Evolutionary conservation across 2,329 filamentous ascomycete genomes (phyloP).

Genomic region (Davidsoniella neocaledoniae): DNA sequence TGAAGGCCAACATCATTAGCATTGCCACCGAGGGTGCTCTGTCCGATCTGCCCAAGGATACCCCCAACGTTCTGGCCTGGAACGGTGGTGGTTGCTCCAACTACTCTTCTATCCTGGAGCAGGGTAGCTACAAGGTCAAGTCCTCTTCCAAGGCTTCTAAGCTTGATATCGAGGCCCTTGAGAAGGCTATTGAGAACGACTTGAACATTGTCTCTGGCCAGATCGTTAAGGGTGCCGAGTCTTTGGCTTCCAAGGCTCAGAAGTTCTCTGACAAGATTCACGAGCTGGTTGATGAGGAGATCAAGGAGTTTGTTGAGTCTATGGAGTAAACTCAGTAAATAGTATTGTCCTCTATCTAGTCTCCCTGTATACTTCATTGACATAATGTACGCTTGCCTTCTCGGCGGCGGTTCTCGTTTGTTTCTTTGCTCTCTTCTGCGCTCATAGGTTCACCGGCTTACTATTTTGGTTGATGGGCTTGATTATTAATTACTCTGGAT

Average conservation of each 20-base stretch:
- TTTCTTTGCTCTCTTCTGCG: constrained; percentile 1
- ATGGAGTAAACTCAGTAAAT: not conserved
- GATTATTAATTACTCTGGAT: too few relatives aligned
- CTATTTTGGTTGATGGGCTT: not conserved
- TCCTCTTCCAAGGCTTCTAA: constrained; percentile 27
- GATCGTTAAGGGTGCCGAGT: constrained; percentile 36
- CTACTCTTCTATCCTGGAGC: constrained; percentile 65
- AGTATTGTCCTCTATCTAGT: too few relatives aligned
- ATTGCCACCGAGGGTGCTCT: constrained; percentile 68
- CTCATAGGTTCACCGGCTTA: not conserved
- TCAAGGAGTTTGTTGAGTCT: constrained; percentile 31
- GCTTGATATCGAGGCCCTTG: constrained; percentile 38
- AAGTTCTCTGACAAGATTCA: constrained; percentile 48
- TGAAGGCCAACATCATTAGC: constrained; percentile 75
- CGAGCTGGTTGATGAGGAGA: constrained; percentile 42
- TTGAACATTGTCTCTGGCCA: constrained; percentile 43
- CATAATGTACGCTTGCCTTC: too few relatives aligned
- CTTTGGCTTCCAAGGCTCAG: constrained; percentile 38
- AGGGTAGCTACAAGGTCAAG: constrained; percentile 52
- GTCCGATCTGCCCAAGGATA: constrained; percentile 66
- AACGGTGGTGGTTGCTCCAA: constrained; percentile 93
- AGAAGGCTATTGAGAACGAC: constrained; percentile 42
- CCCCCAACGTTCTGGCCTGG: constrained; percentile 92
- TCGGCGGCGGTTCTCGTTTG: not conserved
- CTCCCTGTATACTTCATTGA: too few relatives aligned